Percentiles rank a stretch among this genome's conserved stretches.
phyloP scores from a whole-genome alignment of 495 filamentous ascomycete species.

The Cryomyces minteri region DNA sequence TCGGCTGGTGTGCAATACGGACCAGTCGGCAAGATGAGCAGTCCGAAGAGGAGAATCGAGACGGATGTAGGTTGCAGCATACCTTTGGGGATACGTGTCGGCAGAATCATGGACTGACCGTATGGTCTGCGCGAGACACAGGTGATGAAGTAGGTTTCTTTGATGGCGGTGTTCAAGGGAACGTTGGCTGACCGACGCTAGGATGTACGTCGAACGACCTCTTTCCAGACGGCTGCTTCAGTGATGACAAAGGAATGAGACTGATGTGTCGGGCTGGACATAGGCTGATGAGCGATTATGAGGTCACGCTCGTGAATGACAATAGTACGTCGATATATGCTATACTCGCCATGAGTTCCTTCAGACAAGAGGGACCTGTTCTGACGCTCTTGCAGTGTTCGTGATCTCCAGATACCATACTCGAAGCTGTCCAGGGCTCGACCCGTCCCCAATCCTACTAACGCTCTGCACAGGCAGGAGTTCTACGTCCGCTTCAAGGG shows the following conservation, averaged over 20 bases:
- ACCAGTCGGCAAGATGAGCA: conserved; percentile 49
- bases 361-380: neutral
- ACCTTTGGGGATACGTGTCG: neutral
- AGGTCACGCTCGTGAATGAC: conserved; percentile 94
- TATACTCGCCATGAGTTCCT: neutral
- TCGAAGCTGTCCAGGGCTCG: too few species aligned
- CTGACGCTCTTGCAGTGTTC: conserved; percentile 16
- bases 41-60: conserved; percentile 89
- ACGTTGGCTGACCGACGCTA: conserved; percentile 5
- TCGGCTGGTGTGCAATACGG: neutral
- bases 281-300: conserved; percentile 99
- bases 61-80: conserved; percentile 58
- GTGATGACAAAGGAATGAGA: neutral
- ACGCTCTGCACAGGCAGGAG: conserved; percentile 54
- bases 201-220: conserved; percentile 8
- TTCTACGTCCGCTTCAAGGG: conserved; percentile 98
- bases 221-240: neutral
- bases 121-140: conserved; percentile 14
- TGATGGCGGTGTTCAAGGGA: neutral
- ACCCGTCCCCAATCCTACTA: neutral
- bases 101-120: conserved; percentile 3
- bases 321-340: conserved; percentile 49
- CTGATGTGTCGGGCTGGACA: neutral
- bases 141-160: conserved; percentile 69
- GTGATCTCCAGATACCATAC: conserved; percentile 2